A percentile compares a stretch with the other conserved stretches of the same genome.
phyloP scores from a whole-genome alignment of 208 protist species.

The Naegleria gruberi region DNA sequence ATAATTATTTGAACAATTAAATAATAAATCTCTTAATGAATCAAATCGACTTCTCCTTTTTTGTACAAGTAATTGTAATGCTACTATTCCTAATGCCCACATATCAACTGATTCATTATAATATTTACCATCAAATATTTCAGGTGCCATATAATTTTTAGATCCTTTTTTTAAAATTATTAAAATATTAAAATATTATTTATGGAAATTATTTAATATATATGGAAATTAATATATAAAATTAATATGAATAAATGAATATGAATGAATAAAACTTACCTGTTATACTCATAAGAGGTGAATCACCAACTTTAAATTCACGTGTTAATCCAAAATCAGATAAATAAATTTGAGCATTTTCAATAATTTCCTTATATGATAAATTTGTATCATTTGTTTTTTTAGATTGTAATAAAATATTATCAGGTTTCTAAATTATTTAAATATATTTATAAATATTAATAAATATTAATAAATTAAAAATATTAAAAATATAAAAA shows the following conservation, averaged over 20 bases:
- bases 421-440: neutral
- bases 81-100: neutral
- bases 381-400: neutral
- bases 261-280: too few species aligned
- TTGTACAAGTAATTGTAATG: slow-evolving; percentile 10
- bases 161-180: too few species aligned
- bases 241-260: too few species aligned
- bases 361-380: neutral
- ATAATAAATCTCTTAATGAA: neutral
- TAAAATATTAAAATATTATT: too few species aligned
- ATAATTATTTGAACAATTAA: neutral
- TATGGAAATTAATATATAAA: too few species aligned
- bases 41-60: neutral
- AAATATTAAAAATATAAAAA: too few species aligned
- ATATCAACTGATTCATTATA: slow-evolving; percentile 14
- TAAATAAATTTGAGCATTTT: neutral
- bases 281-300: neutral
- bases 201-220: too few species aligned
- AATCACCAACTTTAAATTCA: neutral
- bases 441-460: too few species aligned
- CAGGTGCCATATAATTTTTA: slow-evolving; percentile 13
- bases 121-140: neutral
- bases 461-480: too few species aligned
- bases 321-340: neutral
- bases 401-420: neutral